Evolutionary conservation across 78 protist genomes (phyloP).

Genomic region (Dictyostelium purpureum): DNA sequence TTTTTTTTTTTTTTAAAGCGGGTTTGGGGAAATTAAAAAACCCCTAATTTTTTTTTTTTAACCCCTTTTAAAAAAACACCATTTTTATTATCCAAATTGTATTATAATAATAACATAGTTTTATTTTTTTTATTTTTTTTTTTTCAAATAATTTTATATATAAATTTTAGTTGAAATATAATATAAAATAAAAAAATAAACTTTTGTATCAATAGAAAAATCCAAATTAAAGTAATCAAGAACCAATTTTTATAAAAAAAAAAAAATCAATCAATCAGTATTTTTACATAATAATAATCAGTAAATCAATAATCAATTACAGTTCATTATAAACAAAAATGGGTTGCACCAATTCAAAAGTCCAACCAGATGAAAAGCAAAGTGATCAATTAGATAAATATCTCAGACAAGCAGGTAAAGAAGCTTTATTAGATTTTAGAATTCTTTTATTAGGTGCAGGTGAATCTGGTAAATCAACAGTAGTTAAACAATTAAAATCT

Average conservation of each 20-base stretch:
- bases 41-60: too few relatives aligned
- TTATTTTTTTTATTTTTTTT: too few relatives aligned
- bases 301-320: background rate
- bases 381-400: conserved; percentile 34
- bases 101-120: too few relatives aligned
- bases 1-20: too few relatives aligned
- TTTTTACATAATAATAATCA: too few relatives aligned
- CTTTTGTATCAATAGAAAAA: background rate
- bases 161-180: too few relatives aligned
- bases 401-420: conserved; percentile 64
- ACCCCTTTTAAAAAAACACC: background rate
- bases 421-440: conserved; percentile 61
- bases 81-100: too few relatives aligned
- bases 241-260: background rate
- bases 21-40: too few relatives aligned
- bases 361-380: background rate
- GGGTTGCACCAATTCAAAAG: conserved; percentile 39
- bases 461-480: conserved; percentile 83
- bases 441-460: conserved; percentile 82
- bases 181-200: too few relatives aligned
- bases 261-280: background rate
- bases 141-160: too few relatives aligned
- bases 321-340: background rate
- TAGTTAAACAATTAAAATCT: conserved; percentile 80
- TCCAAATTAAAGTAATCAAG: background rate